These are phyloP conservation scores for Aspergillus candidus DNA, from an alignment of 2,329 filamentous ascomycete species.

Conservation along the genomic window DNA sequence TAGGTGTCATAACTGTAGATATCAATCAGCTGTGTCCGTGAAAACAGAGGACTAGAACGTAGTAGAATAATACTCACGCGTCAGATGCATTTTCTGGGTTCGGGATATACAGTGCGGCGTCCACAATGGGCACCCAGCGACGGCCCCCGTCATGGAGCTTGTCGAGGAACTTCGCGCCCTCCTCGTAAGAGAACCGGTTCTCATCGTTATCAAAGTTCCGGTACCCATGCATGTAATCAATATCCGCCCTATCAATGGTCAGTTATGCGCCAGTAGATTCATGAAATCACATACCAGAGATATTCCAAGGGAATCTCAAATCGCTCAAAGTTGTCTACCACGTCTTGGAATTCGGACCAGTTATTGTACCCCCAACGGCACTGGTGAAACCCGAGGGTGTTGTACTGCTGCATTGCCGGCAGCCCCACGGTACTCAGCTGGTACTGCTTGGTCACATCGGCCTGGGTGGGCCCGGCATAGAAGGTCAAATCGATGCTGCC, in stretches of 20 bases:
- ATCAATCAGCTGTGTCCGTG: no score
- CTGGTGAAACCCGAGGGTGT: slow-evolving; percentile 74
- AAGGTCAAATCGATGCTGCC: slow-evolving; percentile 76
- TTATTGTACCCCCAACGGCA: slow-evolving; percentile 77
- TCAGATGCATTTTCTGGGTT: slow-evolving; percentile 64
- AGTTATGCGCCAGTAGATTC: neutral
- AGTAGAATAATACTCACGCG: slow-evolving; percentile 46
- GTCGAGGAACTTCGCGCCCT: slow-evolving; percentile 47
- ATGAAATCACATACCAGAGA: slow-evolving; percentile 32
- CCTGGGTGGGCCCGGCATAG: slow-evolving; percentile 64
- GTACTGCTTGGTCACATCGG: slow-evolving; percentile 65
- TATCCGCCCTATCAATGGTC: slow-evolving; percentile 33
- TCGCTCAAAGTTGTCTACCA: slow-evolving; percentile 48
- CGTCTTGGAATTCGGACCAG: slow-evolving; percentile 59
- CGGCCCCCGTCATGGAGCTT: slow-evolving; percentile 50
- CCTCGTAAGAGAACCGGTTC: slow-evolving; percentile 45
- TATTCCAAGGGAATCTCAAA: slow-evolving; percentile 54
- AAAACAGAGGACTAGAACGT: no score
- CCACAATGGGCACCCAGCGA: slow-evolving; percentile 57
- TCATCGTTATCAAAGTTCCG: slow-evolving; percentile 55
- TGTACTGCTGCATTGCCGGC: slow-evolving; percentile 76
- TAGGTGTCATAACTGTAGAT: slow-evolving; percentile 45
- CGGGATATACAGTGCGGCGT: slow-evolving; percentile 63
- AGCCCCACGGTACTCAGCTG: slow-evolving; percentile 61
- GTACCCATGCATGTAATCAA: slow-evolving; percentile 56